phyloP scores from a whole-genome alignment of 192 early-diverging fungal genomes.

The Chytriomyces sp. region DNA sequence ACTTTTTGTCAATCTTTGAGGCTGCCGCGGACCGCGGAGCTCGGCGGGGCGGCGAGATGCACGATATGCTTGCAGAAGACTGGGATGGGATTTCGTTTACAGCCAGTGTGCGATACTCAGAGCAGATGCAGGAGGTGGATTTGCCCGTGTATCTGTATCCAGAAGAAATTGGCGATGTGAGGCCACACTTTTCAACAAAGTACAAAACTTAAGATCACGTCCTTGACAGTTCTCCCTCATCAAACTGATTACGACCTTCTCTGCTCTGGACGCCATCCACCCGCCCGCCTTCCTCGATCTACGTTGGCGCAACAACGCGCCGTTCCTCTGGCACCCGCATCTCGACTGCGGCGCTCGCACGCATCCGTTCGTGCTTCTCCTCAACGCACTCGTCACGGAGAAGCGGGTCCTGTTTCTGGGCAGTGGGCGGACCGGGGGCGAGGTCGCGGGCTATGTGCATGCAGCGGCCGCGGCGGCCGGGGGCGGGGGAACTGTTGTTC shows the following conservation, averaged over 20 bases:
- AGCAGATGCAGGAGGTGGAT: conserved; percentile 82
- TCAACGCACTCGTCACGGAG: conserved; percentile 90
- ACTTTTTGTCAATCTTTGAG: conserved; percentile 83
- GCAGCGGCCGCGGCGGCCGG: conserved; percentile 87
- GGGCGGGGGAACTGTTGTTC: conserved; percentile 83
- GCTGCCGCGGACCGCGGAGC: conserved; percentile 31
- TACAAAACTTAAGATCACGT: conserved; percentile 7
- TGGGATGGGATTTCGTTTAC: conserved; percentile 89
- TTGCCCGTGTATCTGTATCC: conserved; percentile 84
- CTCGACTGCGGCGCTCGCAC: conserved; percentile 85
- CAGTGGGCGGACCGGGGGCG: conserved; percentile 84
- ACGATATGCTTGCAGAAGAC: conserved; percentile 39
- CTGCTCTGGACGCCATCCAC: conserved; percentile 37
- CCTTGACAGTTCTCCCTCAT: conserved; percentile 74
- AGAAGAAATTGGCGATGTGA: conserved; percentile 89
- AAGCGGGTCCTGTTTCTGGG: conserved; percentile 92
- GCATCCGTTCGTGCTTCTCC: conserved; percentile 81
- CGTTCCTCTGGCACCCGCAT: conserved; percentile 76
- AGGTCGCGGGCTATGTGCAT: conserved; percentile 90
- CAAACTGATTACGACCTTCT: conserved; percentile 78
- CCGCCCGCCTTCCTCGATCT: conserved; percentile 29
- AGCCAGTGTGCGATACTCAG: conserved; percentile 81
- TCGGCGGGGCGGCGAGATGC: background rate
- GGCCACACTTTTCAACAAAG: conserved; percentile 30
- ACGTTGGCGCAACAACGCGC: conserved; percentile 41